A percentile compares a stretch with the other conserved stretches of the same genome.
phyloP scores from a whole-genome alignment of 768 basidiomycete species.

The Dioszegia aurantiaca region DNA sequence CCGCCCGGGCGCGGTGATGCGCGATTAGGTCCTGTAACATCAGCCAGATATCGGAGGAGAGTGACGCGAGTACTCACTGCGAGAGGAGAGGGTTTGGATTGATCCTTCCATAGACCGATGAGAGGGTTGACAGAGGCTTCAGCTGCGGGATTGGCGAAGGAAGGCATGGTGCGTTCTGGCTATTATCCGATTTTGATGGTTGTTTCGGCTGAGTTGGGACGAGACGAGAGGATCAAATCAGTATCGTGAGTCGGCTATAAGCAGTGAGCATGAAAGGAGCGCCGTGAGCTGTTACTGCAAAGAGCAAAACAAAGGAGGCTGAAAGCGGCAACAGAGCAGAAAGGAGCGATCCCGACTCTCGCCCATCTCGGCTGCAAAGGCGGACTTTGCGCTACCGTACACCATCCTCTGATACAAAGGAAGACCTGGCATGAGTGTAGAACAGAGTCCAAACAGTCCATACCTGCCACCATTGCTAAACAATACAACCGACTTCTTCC shows the following conservation, averaged over 20 bases:
- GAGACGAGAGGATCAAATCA: no score
- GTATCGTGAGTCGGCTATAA: no score
- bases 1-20: constrained; percentile 25
- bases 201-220: not conserved
- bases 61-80: constrained; percentile 20
- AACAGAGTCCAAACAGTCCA: no score
- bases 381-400: no score
- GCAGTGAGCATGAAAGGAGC: constrained; percentile 8
- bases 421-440: no score
- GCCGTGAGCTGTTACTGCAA: not conserved
- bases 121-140: constrained; percentile 16
- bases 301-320: not conserved
- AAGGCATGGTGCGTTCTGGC: constrained; percentile 13
- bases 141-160: constrained; percentile 15
- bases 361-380: no score
- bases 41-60: not conserved
- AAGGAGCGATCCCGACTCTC: no score
- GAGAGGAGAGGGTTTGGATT: constrained; percentile 24
- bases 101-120: constrained; percentile 20
- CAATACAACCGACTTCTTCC: no score
- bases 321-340: no score
- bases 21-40: constrained; percentile 26
- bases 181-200: not conserved
- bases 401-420: no score
- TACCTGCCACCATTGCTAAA: no score